Evolutionary conservation across 139 green algal genomes (phyloP), one percentile per base, ranked within the genome.

Genomic region (Micractinium conductrix): DNA sequence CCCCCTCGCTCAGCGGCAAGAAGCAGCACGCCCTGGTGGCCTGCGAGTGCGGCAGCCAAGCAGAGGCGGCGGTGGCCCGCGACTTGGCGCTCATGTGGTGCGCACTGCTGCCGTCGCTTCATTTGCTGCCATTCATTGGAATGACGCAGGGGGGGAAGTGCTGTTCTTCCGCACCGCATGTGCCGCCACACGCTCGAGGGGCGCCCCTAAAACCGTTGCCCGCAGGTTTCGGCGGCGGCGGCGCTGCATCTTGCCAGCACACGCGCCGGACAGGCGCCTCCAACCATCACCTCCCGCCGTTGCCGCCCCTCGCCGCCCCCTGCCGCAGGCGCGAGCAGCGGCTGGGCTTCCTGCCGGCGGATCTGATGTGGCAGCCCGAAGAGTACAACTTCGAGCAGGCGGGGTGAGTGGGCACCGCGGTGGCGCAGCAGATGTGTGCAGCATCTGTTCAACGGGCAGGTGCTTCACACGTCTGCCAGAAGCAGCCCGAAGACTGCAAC

Each of bases 21-120:
- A 62, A 62, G 48, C 45, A 44, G 16, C 38, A 38, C 43, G 45
- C 14, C 45, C n/a, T 8, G 43, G 37, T 6, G 17, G 45, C 67
- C 48, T 80, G 74, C 74, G 74, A 80, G 74, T 80, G 74, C 74
- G 45, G 45, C 74, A 80, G 45, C 74, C 74, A 80, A 48, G 45
- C 16, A 4, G 74, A 80, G 45, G 74, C 74, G n/a, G 74, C 45
- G n/a, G 74, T 45, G 45, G 48, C 74, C 17, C 74, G 74, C 3
- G 74, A 80, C 74, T 48, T 80, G 6, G 74, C 71, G 17, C 71
- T 78, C 10, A 28, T 62, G 1, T 78, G 70, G 42, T 62, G 42
- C 10, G 71, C 40, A n/a, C n/a, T n/a, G n/a, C n/a, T n/a, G n/a
- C n/a, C n/a, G n/a, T n/a, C n/a, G n/a, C n/a, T n/a, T n/a, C n/a